phyloP scores from a whole-genome alignment of 176 grass and related monocot species.

The Cenchrus americanus region DNA sequence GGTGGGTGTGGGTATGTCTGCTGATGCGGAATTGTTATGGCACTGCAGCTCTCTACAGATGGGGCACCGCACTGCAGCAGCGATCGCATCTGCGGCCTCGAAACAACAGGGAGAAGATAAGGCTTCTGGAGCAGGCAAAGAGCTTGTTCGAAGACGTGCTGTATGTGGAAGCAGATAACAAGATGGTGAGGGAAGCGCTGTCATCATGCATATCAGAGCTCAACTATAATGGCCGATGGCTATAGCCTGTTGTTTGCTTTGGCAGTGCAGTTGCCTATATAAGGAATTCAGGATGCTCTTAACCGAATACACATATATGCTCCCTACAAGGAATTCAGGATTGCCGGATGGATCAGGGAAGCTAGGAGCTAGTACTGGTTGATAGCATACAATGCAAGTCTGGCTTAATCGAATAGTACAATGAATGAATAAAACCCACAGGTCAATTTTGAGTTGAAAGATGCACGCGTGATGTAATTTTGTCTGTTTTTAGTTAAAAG shows the following conservation, averaged over 20 bases:
- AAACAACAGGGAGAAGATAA: slow-evolving; percentile 72
- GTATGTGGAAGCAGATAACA: slow-evolving; percentile 72
- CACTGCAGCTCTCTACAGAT: slow-evolving; percentile 83
- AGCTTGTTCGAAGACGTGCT: slow-evolving; percentile 89
- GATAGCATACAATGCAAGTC: neutral
- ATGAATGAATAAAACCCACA: neutral
- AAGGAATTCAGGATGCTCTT: neutral
- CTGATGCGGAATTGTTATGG: neutral
- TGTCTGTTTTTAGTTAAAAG: neutral
- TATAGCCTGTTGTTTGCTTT: slow-evolving; percentile 24
- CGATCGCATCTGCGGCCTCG: slow-evolving; percentile 65
- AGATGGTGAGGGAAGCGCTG: slow-evolving; percentile 67
- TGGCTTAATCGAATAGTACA: neutral
- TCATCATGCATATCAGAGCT: slow-evolving; percentile 94
- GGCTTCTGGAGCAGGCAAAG: slow-evolving; percentile 91
- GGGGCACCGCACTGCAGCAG: slow-evolving; percentile 80
- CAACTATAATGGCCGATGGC: slow-evolving; percentile 67
- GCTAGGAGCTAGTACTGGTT: neutral
- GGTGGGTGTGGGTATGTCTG: neutral
- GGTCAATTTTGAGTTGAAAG: slow-evolving; percentile 5
- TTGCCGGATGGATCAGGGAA: neutral
- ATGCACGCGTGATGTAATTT: slow-evolving; percentile 1
- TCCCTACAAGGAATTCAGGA: neutral
- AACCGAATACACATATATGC: neutral
- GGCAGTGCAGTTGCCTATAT: neutral